Evolutionary conservation across 208 protist species (phyloP), one percentile per base, ranked within the genome.

Genomic region (Acanthamoeba lenticulata): DNA sequence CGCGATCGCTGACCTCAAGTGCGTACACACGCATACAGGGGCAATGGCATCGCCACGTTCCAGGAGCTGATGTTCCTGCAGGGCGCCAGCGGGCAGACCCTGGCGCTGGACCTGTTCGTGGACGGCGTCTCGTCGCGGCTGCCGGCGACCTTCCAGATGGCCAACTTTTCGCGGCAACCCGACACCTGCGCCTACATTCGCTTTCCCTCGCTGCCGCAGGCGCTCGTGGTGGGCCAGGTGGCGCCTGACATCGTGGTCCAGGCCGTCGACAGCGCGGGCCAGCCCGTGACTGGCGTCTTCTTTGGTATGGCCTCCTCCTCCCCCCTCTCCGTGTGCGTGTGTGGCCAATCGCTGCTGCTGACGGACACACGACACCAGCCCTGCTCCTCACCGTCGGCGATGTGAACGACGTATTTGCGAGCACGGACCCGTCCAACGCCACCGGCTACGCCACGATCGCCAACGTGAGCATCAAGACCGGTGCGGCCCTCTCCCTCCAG

Each of bases 1-100:
- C 27, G 2, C 1, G 0, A 6, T 24, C n/a, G 52, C 7, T 67
- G 57, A 67, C n/a, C 36, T 2, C 19, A 60, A n/a, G 52, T 21
- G 52, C 52, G 1, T 36, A 74, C 65, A 6, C 2, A 17, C n/a
- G n/a, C 57, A 67, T 13, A 1, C 69, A 86, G 77, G 27, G 45
- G 44, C 24, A 86, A 86, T 29, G 77, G 77, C 5, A 86, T 86
- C 4, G 77, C 77, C 21, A 86, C 77, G 42, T 86, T 86, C 44
- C 38, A 57, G 2, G 77, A 57, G 24, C 27, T 86, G 77, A 2
- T 6, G 1, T 17, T 86, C 19, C 1, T 57, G 0, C 77, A 86
- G 42, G 77, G 77, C 38, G 6, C 4, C 2, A 86, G 77, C 77
- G 36, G 36, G 5, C 42, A 86, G 19, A 21, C 77, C 17, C 77